phyloP scores from a whole-genome alignment of 148 eudicot genomes.

The Drosera capensis region DNA sequence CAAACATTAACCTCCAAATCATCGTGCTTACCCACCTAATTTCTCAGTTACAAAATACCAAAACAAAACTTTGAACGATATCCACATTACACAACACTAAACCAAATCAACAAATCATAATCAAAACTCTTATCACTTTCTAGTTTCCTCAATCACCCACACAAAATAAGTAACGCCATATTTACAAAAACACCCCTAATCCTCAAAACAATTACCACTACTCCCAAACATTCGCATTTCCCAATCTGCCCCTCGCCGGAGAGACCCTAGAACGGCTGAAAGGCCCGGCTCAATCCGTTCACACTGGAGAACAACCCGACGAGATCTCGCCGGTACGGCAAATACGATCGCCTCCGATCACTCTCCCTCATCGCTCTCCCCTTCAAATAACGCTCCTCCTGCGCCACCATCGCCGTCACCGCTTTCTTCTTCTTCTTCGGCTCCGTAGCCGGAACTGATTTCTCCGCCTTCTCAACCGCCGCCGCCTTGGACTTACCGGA shows the following conservation, averaged over 20 bases:
- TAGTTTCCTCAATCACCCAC: background rate
- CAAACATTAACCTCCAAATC: background rate
- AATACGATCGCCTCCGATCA: conserved; percentile 17
- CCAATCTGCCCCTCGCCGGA: background rate
- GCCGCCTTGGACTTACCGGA: background rate
- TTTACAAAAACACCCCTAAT: background rate
- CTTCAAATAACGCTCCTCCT: conserved; percentile 2
- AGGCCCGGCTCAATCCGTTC: conserved; percentile 34
- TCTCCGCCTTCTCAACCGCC: conserved; percentile 2
- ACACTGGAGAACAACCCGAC: conserved; percentile 39
- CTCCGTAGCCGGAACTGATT: conserved; percentile 4
- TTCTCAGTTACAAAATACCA: background rate
- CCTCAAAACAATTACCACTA: background rate
- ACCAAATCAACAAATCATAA: background rate
- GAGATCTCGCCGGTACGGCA: conserved; percentile 43
- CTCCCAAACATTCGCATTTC: background rate
- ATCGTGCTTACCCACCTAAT: background rate
- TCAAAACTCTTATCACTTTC: background rate
- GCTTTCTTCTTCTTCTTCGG: background rate
- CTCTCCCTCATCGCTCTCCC: conserved; percentile 5
- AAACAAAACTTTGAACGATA: background rate
- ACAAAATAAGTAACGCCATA: background rate
- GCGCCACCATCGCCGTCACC: no score
- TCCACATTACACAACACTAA: no score
- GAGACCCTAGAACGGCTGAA: conserved; percentile 22